Evolutionary conservation across 2,329 filamentous ascomycete species (phyloP), one percentile per base, ranked within the genome.

Genomic region (Pseudogymnoascus pannorum): DNA sequence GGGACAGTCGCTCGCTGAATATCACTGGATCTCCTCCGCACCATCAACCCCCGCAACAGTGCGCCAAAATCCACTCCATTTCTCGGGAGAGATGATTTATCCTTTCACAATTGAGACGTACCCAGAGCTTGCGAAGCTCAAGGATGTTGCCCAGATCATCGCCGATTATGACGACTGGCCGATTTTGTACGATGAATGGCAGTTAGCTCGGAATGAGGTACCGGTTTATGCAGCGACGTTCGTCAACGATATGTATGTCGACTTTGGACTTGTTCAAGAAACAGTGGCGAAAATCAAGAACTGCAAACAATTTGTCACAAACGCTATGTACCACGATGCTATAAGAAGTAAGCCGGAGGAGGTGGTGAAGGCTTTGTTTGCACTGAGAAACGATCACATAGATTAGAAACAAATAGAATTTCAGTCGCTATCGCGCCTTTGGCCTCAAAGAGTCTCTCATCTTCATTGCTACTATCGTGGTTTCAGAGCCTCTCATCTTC

Each of bases 11-110:
- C 69, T 81, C 4, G 69, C 74, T 2, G 66, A 76, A 29, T 87
- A 80, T 66, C 67, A 74, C 33, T 87, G 84, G 85, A 65, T 73
- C 14, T 61, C 65, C 2, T 65, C 62, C 14, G 64, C 66, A 3
- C 69, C 70, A 3, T 64, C 67, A 40, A 67, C 64, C 6, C 70
- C 73, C 63, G 68, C 71, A 2, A 68, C 70, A 22, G 74, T 77
- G 59, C 68, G 78, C 16, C 69, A 74, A 36, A 66, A 76, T 65
- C 86, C 87, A 0, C 77, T 94, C 20, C 89, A 83, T 73, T 96
- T 97, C 75, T 91, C 90, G 0, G 92, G 92, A 63, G 93, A 97
- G 76, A 97, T 96, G 91, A 83, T 96, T 58, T 96, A 86, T 72
- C 87, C 89, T 0, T 88, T 89, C 74, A 89, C 92, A 80, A 92